Evolutionary conservation across 768 basidiomycete species (phyloP).

Genomic region (Mycena rosella): DNA sequence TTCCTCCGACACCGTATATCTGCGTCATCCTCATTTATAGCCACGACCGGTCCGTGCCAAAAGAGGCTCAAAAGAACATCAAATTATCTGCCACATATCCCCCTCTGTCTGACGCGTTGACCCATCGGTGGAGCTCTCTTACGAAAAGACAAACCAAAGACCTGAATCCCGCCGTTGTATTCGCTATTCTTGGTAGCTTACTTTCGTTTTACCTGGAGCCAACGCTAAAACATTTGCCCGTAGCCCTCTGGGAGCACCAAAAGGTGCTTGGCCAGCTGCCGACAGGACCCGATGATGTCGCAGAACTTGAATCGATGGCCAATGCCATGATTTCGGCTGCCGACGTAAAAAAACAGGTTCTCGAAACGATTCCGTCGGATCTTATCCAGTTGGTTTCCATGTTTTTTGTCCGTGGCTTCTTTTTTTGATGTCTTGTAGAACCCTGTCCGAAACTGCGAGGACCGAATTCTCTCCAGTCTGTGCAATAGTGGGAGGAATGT

Average conservation of each 20-base stretch:
- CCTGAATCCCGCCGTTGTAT: conserved; percentile 80
- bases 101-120: conserved; percentile 71
- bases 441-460: conserved; percentile 74
- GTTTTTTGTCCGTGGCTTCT: conserved; percentile 27
- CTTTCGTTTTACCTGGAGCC: conserved; percentile 12
- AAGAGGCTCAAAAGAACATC: conserved; percentile 69
- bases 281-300: conserved; percentile 55
- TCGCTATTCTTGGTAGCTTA: conserved; percentile 75
- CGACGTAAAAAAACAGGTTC: conserved; percentile 77
- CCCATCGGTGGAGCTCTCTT: conserved; percentile 76
- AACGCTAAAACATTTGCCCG: conserved; percentile 4
- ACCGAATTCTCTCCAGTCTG: conserved; percentile 95
- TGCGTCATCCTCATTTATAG: conserved; percentile 50
- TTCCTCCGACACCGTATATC: conserved; percentile 20
- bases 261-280: conserved; percentile 72
- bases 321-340: conserved; percentile 71
- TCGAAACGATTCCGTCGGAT: conserved; percentile 67
- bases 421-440: conserved; percentile 56
- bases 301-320: conserved; percentile 74
- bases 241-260: conserved; percentile 91
- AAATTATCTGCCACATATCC: conserved; percentile 75
- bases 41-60: conserved; percentile 67
- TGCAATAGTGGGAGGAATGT: conserved; percentile 94
- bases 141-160: conserved; percentile 85
- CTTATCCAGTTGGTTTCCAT: conserved; percentile 69